Percentiles rank a stretch among this genome's conserved stretches.
Evolutionary conservation across 805 yeast genomes (phyloP).

Genomic region (Ogataea degrootiae): DNA sequence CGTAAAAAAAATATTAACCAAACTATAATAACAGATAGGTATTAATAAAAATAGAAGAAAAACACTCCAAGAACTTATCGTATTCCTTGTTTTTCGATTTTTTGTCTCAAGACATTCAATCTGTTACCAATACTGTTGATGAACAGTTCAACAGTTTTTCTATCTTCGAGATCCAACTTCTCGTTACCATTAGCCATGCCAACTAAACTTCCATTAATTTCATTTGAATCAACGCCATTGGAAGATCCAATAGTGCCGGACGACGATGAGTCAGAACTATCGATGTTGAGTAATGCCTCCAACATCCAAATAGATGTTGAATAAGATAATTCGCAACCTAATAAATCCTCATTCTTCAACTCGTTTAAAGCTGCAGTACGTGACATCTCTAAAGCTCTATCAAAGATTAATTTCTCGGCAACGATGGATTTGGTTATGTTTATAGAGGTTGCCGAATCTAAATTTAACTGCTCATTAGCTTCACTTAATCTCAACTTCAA

Average conservation of each 20-base stretch:
- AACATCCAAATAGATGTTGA: conserved; percentile 95
- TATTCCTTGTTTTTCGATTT: conserved; percentile 35
- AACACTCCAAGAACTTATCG: background rate
- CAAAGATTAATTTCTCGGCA: conserved; percentile 85
- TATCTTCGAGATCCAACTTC: conserved; percentile 67
- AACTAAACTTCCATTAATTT: conserved; percentile 13
- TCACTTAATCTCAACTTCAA: conserved; percentile 54
- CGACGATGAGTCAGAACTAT: background rate
- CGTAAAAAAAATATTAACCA: background rate
- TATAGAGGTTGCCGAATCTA: background rate
- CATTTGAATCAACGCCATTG: conserved; percentile 25
- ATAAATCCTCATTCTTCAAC: conserved; percentile 64
- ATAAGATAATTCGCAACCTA: conserved; percentile 81
- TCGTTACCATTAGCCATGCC: conserved; percentile 24
- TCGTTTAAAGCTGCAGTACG: conserved; percentile 89
- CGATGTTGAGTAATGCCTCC: conserved; percentile 67
- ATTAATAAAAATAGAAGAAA: background rate
- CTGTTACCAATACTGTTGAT: conserved; percentile 80
- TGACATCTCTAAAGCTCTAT: conserved; percentile 90
- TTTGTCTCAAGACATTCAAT: conserved; percentile 63
- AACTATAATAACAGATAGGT: background rate
- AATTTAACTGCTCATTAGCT: conserved; percentile 34
- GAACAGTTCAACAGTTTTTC: conserved; percentile 70
- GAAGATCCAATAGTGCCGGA: background rate
- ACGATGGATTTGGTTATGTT: conserved; percentile 32